Evolutionary conservation across 257 asterid genomes (phyloP).

Genomic region (Solanum microdontum): DNA sequence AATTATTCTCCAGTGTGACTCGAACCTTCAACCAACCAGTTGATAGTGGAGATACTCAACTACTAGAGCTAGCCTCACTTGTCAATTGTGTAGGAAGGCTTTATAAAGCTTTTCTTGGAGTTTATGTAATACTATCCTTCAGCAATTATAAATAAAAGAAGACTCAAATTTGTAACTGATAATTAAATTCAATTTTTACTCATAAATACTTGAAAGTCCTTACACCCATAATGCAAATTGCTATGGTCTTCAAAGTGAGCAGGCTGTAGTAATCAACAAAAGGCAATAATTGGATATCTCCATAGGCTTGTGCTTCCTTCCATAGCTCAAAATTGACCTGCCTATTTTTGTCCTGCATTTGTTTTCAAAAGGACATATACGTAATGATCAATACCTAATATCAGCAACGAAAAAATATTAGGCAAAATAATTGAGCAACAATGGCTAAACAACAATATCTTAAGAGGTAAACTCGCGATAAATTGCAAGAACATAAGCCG

Average conservation of each 20-base stretch:
- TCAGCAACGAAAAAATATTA: neutral
- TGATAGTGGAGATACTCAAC: neutral
- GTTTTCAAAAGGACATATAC: neutral
- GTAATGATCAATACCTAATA: neutral
- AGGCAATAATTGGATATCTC: conserved; percentile 92
- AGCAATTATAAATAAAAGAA: neutral
- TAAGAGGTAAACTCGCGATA: neutral
- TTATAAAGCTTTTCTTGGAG: neutral
- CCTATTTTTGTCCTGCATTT: conserved; percentile 69
- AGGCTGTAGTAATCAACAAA: conserved; percentile 83
- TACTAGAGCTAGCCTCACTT: neutral
- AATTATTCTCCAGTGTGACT: neutral
- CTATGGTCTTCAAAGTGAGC: conserved; percentile 78
- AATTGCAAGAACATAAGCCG: neutral
- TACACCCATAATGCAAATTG: conserved; percentile 86
- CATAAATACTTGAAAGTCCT: neutral
- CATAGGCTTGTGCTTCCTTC: conserved; percentile 74
- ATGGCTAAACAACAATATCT: neutral
- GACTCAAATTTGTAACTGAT: neutral
- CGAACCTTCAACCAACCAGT: neutral
- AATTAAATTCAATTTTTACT: neutral
- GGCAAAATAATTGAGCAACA: neutral
- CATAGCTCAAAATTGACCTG: conserved; percentile 78
- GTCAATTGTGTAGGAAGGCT: neutral
- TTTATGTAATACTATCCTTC: neutral